Base-by-base conservation (phyloP, 306 rosid species). In the Quercus suber region DNA sequence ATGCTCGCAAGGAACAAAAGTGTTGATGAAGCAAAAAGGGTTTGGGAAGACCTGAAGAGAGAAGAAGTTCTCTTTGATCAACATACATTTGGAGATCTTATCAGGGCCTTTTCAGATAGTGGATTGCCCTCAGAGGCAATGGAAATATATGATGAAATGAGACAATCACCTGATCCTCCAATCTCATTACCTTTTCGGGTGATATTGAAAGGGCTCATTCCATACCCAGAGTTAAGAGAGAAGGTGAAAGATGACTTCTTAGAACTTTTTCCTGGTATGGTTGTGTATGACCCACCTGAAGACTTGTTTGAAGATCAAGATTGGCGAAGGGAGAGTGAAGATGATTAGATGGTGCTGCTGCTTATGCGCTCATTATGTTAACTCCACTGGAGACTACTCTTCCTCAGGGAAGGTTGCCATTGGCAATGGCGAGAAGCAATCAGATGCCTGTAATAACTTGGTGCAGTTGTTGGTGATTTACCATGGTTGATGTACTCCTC, bases 11-110 rank as follows among this genome's bases (percentile, higher is more conserved):
- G 97, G 76, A 94, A 92, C 90, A 87, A 19, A 79, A 87, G 79
- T 77, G 90, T 89, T 58, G 91, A 89, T 14, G 97, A 94, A 85
- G 76, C 84, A 49, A 92, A 91, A 81, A 84, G 79, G 85, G 97
- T 94, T 55, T 92, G 99, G 97, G 61, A 69, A 76, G 97, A 94
- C 87, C 84, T 94, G 75, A 91, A 91, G 78, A 74, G 78, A 13
- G 97, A 92, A 84, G 89, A 58, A 19, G 97, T 92, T 71, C 65
- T 89, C 17, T 94, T 94, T 82, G 97, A 94, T 85, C 99, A 94
- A 80, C 99, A 94, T 82, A 94, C 99, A 77, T 94, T 92, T 71
- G 99, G 97, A 81, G 99, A 92, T 79, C 82, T 94, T 56, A 74
- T 91, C 6, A 83, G 97, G 81, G 87, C 91, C 70, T 94, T 84